phyloP scores from a whole-genome alignment of 1,139 yeast species.

The Hansenula sp. region DNA sequence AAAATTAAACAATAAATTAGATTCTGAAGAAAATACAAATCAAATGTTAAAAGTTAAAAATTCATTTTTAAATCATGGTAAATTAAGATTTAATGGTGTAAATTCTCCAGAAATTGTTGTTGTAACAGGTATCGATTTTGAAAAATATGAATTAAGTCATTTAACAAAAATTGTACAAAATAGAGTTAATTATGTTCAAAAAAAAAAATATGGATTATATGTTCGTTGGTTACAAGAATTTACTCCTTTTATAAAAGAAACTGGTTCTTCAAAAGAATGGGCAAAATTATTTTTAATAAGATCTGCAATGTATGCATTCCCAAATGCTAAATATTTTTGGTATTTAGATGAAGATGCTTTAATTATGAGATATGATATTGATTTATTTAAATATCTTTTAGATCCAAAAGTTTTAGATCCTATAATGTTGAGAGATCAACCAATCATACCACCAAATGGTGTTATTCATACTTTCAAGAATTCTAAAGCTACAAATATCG shows the following conservation, averaged over 20 bases:
- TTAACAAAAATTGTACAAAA: slow-evolving; percentile 70
- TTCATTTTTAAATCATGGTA: slow-evolving; percentile 62
- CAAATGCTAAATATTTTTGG: slow-evolving; percentile 81
- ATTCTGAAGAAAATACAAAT: slow-evolving; percentile 33
- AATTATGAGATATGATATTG: slow-evolving; percentile 60
- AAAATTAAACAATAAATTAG: slow-evolving; percentile 34
- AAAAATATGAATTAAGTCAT: slow-evolving; percentile 54
- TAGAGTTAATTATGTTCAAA: slow-evolving; percentile 75
- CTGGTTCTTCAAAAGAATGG: slow-evolving; percentile 44
- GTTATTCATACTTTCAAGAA: slow-evolving; percentile 66
- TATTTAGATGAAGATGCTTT: slow-evolving; percentile 72
- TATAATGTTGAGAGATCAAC: slow-evolving; percentile 58
- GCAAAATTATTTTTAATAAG: slow-evolving; percentile 53
- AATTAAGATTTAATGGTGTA: slow-evolving; percentile 43
- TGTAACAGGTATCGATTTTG: slow-evolving; percentile 81
- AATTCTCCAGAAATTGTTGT: slow-evolving; percentile 63
- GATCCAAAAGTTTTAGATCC: slow-evolving; percentile 52
- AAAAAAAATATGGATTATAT: slow-evolving; percentile 71
- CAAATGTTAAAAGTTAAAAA: slow-evolving; percentile 40
- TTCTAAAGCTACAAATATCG: slow-evolving; percentile 47
- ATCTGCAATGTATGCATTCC: slow-evolving; percentile 86
- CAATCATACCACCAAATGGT: slow-evolving; percentile 65
- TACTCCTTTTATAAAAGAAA: slow-evolving; percentile 48
- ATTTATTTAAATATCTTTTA: slow-evolving; percentile 53
- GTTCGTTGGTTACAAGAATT: slow-evolving; percentile 84